Evolutionary conservation across 768 basidiomycete genomes (phyloP), one percentile per base, ranked within the genome.

Genomic region (Leucosporidium creatinivorum): DNA sequence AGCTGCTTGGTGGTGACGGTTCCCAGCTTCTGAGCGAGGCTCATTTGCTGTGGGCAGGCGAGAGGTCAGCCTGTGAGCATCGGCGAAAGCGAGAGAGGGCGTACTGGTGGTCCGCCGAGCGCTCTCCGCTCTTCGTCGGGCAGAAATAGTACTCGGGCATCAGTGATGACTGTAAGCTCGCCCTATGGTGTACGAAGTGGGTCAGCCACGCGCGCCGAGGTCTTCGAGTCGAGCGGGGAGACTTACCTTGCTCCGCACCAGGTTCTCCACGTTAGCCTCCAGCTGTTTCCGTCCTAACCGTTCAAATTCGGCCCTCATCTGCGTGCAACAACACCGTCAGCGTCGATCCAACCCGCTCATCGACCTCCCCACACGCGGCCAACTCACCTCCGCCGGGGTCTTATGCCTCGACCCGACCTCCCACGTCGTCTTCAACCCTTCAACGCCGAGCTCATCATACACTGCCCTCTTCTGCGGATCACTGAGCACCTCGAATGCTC

Each of bases 401-500:
- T 77, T 79, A 7, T 74, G 68, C 68, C 75, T 75, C 52, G 69
- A 75, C 21, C 78, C 78, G 21, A 81, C 73, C 61, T 79, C 77
- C 77, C 77, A 79, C 10, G 72, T 73, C 28, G 78, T 76, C 67
- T 75, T 75, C 26, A 81, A 66, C 6, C 80, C 80, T 44, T 79
- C 52, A 77, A 78, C 76, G 81, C 89, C 90, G 74, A 89, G 80
- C 39, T 82, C 77, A 75, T 91, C 89, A 77, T 92, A 91, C 9
- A 90, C 84, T 60, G 85, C 85, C 26, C 89, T 60, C 67, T 74
- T 74, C 25, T 77, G 72, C 31, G 73, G 69, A 66, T 93, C 89
- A 50, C 85, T 87, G 33, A 91, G 78, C 28, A 91, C 86, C 83
- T 91, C 85, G 76, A 91, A 91, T 18, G 91, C 89, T 70, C 86